Conservation (phyloP, 805 yeast species). For the Wickerhamomyces strasburgensis region DNA sequence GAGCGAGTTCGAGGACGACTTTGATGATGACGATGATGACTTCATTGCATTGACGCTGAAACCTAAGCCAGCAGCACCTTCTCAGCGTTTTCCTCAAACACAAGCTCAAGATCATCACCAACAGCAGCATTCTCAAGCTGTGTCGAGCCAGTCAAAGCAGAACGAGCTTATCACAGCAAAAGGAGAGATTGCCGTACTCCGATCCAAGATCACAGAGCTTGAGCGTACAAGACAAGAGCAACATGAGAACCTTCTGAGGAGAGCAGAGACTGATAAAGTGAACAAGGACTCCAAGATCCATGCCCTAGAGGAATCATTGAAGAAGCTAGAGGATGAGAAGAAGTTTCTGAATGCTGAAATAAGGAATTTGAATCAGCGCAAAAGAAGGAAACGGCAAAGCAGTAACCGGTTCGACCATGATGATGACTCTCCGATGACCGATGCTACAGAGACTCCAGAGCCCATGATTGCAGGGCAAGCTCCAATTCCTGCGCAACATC, state of each 20-base stretch:
- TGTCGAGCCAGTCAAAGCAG: conserved; percentile 16
- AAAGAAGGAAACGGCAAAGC: conserved; percentile 15
- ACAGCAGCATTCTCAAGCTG: no score
- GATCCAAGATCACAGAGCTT: conserved; percentile 41
- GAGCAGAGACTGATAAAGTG: conserved; percentile 17
- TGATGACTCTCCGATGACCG: no score
- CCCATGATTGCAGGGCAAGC: conserved; percentile 11
- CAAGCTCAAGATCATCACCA: no score
- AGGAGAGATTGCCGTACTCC: conserved; percentile 78
- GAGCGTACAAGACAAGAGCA: conserved; percentile 50
- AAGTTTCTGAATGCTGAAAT: conserved; percentile 48
- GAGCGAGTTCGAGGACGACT: conserved; percentile 37
- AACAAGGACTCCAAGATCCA: conserved; percentile 33
- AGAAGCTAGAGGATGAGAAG: conserved; percentile 48
- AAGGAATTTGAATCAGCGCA: conserved; percentile 26
- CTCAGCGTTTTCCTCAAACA: no score
- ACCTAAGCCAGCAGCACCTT: conserved; percentile 27
- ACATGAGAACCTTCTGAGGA: conserved; percentile 32
- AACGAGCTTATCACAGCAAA: conserved; percentile 45
- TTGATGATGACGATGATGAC: conserved; percentile 35
- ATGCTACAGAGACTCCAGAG: conserved; percentile 4
- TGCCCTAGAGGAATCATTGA: conserved; percentile 36
- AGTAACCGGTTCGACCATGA: no score
- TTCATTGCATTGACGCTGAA: conserved; percentile 43
- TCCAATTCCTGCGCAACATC: conserved; percentile 5